These are phyloP conservation scores for Calonectria crousiana DNA, from an alignment of 2,329 filamentous ascomycete species.

Conservation along the genomic window DNA sequence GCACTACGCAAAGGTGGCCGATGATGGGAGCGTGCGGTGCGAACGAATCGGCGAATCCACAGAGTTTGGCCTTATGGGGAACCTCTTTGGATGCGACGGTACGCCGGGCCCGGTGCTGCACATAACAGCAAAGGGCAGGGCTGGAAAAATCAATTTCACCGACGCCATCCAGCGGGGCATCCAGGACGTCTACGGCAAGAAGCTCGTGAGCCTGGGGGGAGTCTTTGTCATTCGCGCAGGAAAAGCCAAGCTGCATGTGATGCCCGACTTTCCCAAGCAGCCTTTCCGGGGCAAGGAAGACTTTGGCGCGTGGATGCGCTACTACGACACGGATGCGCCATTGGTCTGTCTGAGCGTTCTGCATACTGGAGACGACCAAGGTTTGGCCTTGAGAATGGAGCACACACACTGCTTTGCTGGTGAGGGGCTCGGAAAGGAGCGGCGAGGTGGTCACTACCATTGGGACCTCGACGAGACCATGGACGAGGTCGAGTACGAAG, in stretches of 20 bases:
- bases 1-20: slow-evolving; percentile 42
- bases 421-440: slow-evolving; percentile 32
- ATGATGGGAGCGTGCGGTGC: slow-evolving; percentile 29
- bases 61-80: slow-evolving; percentile 57
- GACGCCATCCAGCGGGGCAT: slow-evolving; percentile 48
- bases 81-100: slow-evolving; percentile 54
- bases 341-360: slow-evolving; percentile 56
- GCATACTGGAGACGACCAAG: slow-evolving; percentile 54
- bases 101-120: slow-evolving; percentile 50
- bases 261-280: slow-evolving; percentile 57
- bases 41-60: slow-evolving; percentile 42
- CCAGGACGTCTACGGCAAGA: slow-evolving; percentile 47
- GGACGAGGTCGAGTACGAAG: slow-evolving; percentile 58
- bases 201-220: slow-evolving; percentile 54
- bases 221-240: slow-evolving; percentile 55
- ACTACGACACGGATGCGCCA: slow-evolving; percentile 51
- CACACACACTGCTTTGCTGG: slow-evolving; percentile 60
- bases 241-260: slow-evolving; percentile 55
- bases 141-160: slow-evolving; percentile 46
- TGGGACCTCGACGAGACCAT: slow-evolving; percentile 48
- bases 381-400: slow-evolving; percentile 56
- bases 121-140: slow-evolving; percentile 48
- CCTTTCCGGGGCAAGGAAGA: slow-evolving; percentile 46
- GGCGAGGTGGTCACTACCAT: slow-evolving; percentile 59
- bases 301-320: slow-evolving; percentile 54